Evolutionary conservation across 2,329 filamentous ascomycete genomes (phyloP), one percentile per base, ranked within the genome.

Genomic region (Fusarium chlamydosporum): DNA sequence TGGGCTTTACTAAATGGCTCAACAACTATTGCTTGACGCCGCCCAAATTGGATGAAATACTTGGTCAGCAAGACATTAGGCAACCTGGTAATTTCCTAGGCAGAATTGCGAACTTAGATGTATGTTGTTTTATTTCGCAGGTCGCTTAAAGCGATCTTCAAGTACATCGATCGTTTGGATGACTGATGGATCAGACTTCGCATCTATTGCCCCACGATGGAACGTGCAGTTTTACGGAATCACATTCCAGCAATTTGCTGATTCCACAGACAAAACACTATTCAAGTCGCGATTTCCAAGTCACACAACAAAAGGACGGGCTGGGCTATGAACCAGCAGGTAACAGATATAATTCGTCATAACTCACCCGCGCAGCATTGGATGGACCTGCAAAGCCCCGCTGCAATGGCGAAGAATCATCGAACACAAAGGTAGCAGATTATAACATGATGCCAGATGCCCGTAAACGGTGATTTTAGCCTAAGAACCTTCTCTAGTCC

Each of bases 391-490:
- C 16, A 27, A 35, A 29, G 13, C 42, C 12, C n/a, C n/a, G 7
- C n/a, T n/a, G 15, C 10, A 11, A 27, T 16, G 2, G 2, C 13
- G n/a, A 6, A 29, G n/a, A 27, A 11, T 4, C 23, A 27, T 7
- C 27, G 41, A 29, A 34, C 12, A 8, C 13, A 13, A 35, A 16
- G 16, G 13, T 23, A 16, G 11, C 23, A 13, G 13, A 6, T 8
- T 55, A 5, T 18, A 27, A 27, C 3, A 47, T 35, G 23, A 18
- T 13, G 13, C 16, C 16, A 38, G 16, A 38, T 15, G 4, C n/a
- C 20, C 16, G 26, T 12, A 16, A 35, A 12, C 7, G n/a, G 5
- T 27, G 12, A 27, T 23, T 61, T 65, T 65, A 65, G 61, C 61
- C 61, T 53, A 54, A 65, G 61, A 52, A n/a, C 10, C 16, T 20